Evolutionary conservation across 2,329 filamentous ascomycete genomes (phyloP).

Genomic region (Xylariales sp.): DNA sequence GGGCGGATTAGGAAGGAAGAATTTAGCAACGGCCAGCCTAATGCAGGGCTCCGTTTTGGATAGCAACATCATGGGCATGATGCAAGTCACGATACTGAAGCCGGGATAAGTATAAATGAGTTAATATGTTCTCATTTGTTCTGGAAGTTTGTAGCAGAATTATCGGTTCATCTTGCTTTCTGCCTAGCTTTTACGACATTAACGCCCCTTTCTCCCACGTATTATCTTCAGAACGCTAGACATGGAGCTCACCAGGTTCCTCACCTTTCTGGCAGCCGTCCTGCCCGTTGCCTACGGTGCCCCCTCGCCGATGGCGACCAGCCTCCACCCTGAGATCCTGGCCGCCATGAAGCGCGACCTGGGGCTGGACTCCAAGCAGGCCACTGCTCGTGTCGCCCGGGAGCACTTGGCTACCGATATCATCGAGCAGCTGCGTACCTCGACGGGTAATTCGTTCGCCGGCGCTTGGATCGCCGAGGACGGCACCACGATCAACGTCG

Average conservation of each 20-base stretch:
- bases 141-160: constrained; percentile 35
- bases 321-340: constrained; percentile 55
- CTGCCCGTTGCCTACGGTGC: constrained; percentile 56
- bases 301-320: constrained; percentile 50
- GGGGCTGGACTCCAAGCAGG: constrained; percentile 54
- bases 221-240: constrained; percentile 44
- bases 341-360: constrained; percentile 58
- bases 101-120: constrained; percentile 43
- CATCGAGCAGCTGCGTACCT: constrained; percentile 52
- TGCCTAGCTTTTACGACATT: constrained; percentile 43
- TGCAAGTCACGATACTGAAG: constrained; percentile 35
- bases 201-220: constrained; percentile 40
- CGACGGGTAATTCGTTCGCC: constrained; percentile 51
- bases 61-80: constrained; percentile 40
- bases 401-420: constrained; percentile 53
- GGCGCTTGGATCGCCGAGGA: constrained; percentile 55
- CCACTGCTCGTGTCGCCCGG: constrained; percentile 53
- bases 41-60: constrained; percentile 28
- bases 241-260: constrained; percentile 55
- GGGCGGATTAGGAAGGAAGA: constrained; percentile 44
- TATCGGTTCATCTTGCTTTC: constrained; percentile 40
- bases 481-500: constrained; percentile 50
- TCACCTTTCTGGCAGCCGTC: constrained; percentile 53
- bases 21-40: constrained; percentile 34
- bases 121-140: constrained; percentile 37